These are phyloP conservation scores for Priceomyces castillae DNA, from an alignment of 805 yeast genomes.

Conservation along the genomic window DNA sequence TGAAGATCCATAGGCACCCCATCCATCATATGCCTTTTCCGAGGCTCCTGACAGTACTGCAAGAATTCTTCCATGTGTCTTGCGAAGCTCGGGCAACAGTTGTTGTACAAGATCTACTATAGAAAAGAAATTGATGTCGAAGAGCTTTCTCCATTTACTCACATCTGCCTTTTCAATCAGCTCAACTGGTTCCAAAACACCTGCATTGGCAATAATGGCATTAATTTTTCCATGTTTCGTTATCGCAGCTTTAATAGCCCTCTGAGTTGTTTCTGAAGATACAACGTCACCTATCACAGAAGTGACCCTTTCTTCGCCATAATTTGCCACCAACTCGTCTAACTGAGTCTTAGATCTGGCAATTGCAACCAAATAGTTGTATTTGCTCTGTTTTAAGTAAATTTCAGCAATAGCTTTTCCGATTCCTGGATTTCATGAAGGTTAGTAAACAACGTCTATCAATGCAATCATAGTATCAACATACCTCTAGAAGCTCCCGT, in stretches of 20 bases:
- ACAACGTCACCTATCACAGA: conserved; percentile 62
- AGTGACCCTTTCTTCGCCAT: conserved; percentile 48
- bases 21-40: conserved; percentile 56
- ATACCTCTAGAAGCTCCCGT: conserved; percentile 65
- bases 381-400: conserved; percentile 37
- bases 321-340: conserved; percentile 37
- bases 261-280: conserved; percentile 30
- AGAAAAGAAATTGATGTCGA: conserved; percentile 77
- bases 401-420: conserved; percentile 71
- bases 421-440: conserved; percentile 51
- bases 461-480: no score
- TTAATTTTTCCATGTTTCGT: conserved; percentile 55
- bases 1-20: conserved; percentile 91
- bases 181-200: conserved; percentile 75
- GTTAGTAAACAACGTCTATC: conserved; percentile 2
- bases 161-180: conserved; percentile 51
- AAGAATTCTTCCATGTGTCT: conserved; percentile 60
- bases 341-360: conserved; percentile 62
- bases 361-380: conserved; percentile 56
- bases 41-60: conserved; percentile 91
- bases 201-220: conserved; percentile 75
- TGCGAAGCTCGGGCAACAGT: conserved; percentile 57
- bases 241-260: conserved; percentile 46
- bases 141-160: conserved; percentile 58
- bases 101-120: conserved; percentile 56